Percentiles rank a stretch among this genome's conserved stretches.
Conservation (phyloP, 257 asterid species). For the Primulina huaijiensis region DNA sequence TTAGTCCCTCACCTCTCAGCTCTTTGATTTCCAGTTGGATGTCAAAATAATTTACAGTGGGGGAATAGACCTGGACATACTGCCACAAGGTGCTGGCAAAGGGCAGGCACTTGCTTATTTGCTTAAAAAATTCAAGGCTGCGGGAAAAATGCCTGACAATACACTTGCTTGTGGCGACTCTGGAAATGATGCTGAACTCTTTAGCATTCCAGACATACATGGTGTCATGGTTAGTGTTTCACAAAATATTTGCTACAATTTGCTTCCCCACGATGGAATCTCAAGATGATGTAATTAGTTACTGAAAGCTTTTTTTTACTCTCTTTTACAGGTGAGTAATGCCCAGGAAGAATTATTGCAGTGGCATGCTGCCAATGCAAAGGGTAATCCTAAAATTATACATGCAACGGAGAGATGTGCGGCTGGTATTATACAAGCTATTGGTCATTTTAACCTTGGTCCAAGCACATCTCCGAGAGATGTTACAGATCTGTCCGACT, state of each 20-base stretch:
- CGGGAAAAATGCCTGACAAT: slow-evolving; percentile 64
- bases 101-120: slow-evolving; percentile 99
- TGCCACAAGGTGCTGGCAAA: slow-evolving; percentile 98
- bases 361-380: slow-evolving; percentile 90
- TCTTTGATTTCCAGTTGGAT: slow-evolving; percentile 68
- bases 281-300: slow-evolving; percentile 15
- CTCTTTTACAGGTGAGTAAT: slow-evolving; percentile 67
- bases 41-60: slow-evolving; percentile 96
- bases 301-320: background rate
- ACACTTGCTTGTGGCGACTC: slow-evolving; percentile 98
- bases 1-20: slow-evolving; percentile 14
- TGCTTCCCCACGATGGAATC: slow-evolving; percentile 18
- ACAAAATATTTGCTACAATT: slow-evolving; percentile 19
- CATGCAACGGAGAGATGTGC: slow-evolving; percentile 97
- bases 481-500: slow-evolving; percentile 50
- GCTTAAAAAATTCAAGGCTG: slow-evolving; percentile 65
- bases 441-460: slow-evolving; percentile 88
- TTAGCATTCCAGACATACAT: slow-evolving; percentile 68
- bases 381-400: slow-evolving; percentile 71
- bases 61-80: slow-evolving; percentile 90
- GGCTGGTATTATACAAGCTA: slow-evolving; percentile 91
- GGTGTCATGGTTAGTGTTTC: slow-evolving; percentile 87
- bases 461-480: slow-evolving; percentile 84
- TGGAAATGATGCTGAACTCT: slow-evolving; percentile 94
- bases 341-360: slow-evolving; percentile 96